Evolutionary conservation across 805 yeast genomes (phyloP).

Genomic region (Zygosaccharomyces lentus): DNA sequence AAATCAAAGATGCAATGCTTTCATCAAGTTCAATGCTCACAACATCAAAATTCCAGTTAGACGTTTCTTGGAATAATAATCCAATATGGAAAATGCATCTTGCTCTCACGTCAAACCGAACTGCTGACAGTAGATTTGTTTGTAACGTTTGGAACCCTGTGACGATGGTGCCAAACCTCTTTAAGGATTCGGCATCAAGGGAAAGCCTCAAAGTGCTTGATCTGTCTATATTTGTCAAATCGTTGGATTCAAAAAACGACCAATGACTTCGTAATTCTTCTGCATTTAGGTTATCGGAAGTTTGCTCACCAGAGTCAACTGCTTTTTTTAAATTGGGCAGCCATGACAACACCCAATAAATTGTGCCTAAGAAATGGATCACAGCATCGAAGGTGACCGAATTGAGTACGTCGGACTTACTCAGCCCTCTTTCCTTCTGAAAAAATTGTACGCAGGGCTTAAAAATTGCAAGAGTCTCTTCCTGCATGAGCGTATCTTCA

Average conservation of each 20-base stretch:
- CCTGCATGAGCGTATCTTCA: constrained; percentile 11
- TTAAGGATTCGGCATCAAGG: constrained; percentile 17
- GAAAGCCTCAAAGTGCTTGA: constrained; percentile 18
- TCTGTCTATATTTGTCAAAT: constrained; percentile 20
- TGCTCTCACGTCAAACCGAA: constrained; percentile 32
- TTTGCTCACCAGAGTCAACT: constrained; percentile 14
- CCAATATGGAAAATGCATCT: constrained; percentile 30
- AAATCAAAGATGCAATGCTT: constrained; percentile 25
- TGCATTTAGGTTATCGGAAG: constrained; percentile 15
- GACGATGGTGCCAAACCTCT: constrained; percentile 20
- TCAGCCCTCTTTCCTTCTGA: constrained; percentile 26
- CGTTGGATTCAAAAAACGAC: constrained; percentile 40
- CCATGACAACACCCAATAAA: constrained; percentile 58
- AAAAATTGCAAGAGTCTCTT: constrained; percentile 32
- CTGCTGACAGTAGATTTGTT: constrained; percentile 19
- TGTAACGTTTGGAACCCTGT: constrained; percentile 20
- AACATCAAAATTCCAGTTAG: constrained; percentile 31
- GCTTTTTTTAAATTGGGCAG: constrained; percentile 50
- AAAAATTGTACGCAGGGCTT: constrained; percentile 32
- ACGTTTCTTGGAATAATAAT: constrained; percentile 22
- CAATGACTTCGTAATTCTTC: constrained; percentile 37
- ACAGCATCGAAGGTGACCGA: constrained; percentile 47
- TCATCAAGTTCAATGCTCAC: constrained; percentile 32
- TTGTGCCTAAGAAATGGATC: constrained; percentile 49
- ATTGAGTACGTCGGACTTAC: constrained; percentile 53